Percentiles rank a stretch among this genome's conserved stretches.
Evolutionary conservation across 208 protist genomes (phyloP).

Genomic region (Herpetomonas tarakana): DNA sequence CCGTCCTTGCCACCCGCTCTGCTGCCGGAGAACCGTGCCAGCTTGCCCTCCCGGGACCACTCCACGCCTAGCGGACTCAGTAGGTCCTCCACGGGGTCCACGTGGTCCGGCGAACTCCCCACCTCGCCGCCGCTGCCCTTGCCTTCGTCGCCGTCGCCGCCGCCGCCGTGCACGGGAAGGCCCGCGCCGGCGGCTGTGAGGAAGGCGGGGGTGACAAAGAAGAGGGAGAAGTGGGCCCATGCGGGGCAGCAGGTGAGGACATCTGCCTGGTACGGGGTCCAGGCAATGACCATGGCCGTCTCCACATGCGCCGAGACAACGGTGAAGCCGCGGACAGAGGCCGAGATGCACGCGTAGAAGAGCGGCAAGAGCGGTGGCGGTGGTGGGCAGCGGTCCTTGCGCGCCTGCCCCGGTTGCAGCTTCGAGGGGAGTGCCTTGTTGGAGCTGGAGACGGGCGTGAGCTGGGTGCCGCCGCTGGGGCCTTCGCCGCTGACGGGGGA

Average conservation of each 20-base stretch:
- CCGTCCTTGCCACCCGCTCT: background rate
- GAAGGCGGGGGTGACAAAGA: background rate
- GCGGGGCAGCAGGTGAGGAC: background rate
- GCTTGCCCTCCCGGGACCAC: background rate
- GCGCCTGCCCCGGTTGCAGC: too few species aligned
- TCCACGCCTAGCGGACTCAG: background rate
- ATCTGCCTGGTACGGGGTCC: background rate
- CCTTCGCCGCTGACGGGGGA: too few species aligned
- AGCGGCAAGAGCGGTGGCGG: background rate
- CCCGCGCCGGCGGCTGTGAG: background rate
- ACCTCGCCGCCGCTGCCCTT: background rate
- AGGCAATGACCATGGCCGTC: conserved; percentile 1
- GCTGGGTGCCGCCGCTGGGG: background rate
- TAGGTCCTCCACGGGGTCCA: background rate
- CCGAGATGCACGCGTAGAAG: background rate
- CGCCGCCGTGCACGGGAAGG: too few species aligned
- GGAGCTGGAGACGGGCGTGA: too few species aligned
- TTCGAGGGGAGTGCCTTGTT: background rate
- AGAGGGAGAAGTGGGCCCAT: background rate
- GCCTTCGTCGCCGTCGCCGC: background rate
- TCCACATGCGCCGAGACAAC: background rate
- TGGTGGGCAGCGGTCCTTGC: too few species aligned
- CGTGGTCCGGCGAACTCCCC: background rate
- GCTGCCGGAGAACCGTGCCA: background rate
- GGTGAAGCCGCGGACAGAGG: background rate